phyloP scores from a whole-genome alignment of 2,329 filamentous ascomycete genomes.

The Fusarium nanum region DNA sequence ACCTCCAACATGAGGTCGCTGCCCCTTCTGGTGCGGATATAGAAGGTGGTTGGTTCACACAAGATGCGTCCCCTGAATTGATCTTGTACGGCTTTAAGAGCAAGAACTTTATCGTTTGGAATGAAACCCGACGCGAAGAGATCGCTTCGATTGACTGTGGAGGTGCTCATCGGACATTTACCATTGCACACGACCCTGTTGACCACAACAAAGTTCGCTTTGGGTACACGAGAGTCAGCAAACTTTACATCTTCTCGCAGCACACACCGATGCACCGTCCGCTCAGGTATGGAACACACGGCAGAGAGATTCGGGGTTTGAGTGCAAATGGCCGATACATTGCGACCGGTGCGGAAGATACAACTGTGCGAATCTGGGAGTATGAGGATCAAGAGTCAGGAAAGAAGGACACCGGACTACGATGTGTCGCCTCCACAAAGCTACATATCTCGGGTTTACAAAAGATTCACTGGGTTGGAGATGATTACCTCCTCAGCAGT shows the following conservation, averaged over 20 bases:
- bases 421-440: constrained; percentile 74
- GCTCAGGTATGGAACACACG: constrained; percentile 80
- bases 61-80: constrained; percentile 61
- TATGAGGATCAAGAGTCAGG: constrained; percentile 48
- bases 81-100: constrained; percentile 84
- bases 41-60: constrained; percentile 74
- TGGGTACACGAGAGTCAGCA: constrained; percentile 79
- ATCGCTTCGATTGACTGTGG: constrained; percentile 82
- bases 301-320: constrained; percentile 79
- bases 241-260: constrained; percentile 62
- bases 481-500: constrained; percentile 82
- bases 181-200: constrained; percentile 52
- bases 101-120: constrained; percentile 84
- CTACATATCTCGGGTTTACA: constrained; percentile 88
- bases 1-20: constrained; percentile 73
- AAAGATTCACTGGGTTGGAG: constrained; percentile 78
- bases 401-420: constrained; percentile 39
- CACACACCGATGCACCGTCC: constrained; percentile 53
- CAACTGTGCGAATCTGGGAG: constrained; percentile 77
- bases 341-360: constrained; percentile 80
- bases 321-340: constrained; percentile 57
- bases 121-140: constrained; percentile 77
- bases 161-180: constrained; percentile 83
- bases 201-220: constrained; percentile 61
- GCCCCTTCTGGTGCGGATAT: constrained; percentile 81